Evolutionary conservation across 768 basidiomycete genomes (phyloP).

Genomic region (Sutorius australiensis): DNA sequence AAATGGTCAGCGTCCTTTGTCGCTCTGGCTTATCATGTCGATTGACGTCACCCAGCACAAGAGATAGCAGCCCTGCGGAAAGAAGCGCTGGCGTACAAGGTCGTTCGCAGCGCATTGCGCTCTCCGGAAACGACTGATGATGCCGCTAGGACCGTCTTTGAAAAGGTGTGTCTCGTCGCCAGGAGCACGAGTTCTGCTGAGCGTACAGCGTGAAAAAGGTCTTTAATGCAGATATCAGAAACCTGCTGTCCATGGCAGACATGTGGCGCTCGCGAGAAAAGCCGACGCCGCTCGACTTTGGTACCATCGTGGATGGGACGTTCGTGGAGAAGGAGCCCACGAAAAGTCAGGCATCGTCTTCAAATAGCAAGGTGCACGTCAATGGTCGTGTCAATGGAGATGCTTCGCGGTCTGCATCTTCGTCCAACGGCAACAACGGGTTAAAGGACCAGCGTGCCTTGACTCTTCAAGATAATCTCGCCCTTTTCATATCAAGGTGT

Average conservation of each 20-base stretch:
- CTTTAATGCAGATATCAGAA: constrained; percentile 82
- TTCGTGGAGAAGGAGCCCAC: constrained; percentile 44
- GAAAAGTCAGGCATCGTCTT: constrained; percentile 10
- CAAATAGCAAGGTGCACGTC: constrained; percentile 15
- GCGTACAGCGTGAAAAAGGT: constrained; percentile 47
- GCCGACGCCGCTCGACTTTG: constrained; percentile 80
- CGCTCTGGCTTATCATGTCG: not conserved
- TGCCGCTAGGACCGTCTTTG: constrained; percentile 71
- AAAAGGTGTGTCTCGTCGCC: constrained; percentile 57
- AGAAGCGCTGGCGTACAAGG: constrained; percentile 84
- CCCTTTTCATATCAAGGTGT: constrained; percentile 83
- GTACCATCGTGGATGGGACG: constrained; percentile 62
- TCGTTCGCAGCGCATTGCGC: constrained; percentile 70
- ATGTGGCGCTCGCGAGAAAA: constrained; percentile 95
- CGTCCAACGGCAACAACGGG: constrained; percentile 24
- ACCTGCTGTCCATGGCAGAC: constrained; percentile 88
- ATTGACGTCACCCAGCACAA: constrained; percentile 48
- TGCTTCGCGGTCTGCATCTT: not conserved
- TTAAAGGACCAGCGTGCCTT: constrained; percentile 83
- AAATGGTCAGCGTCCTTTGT: constrained; percentile 56
- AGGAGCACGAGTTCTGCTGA: not conserved
- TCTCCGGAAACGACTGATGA: constrained; percentile 35
- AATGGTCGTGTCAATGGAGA: constrained; percentile 28
- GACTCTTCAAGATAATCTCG: constrained; percentile 74
- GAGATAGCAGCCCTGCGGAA: constrained; percentile 89